Evolutionary conservation across 1,139 yeast genomes (phyloP).

Genomic region (Magnusiomyces sp.): DNA sequence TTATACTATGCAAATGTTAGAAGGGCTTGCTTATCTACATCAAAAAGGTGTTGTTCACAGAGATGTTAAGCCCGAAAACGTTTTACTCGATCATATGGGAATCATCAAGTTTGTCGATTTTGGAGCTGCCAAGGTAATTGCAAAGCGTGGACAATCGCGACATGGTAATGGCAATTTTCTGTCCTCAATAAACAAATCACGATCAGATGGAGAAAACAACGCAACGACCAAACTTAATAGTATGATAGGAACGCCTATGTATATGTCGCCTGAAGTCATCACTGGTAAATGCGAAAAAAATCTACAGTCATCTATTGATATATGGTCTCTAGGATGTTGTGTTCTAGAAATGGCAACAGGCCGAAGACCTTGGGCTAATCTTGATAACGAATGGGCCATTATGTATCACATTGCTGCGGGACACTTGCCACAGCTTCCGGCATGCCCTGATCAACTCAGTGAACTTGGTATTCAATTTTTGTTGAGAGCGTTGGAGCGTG

Average conservation of each 20-base stretch:
- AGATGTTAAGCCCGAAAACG: conserved; percentile 93
- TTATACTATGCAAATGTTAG: conserved; percentile 85
- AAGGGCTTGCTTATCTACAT: conserved; percentile 90
- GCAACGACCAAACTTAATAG: conserved; percentile 32
- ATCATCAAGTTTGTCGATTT: conserved; percentile 92
- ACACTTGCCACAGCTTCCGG: conserved; percentile 78
- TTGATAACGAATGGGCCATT: conserved; percentile 96
- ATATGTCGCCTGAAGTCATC: conserved; percentile 96
- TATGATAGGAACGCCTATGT: conserved; percentile 97
- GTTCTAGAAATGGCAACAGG: conserved; percentile 86
- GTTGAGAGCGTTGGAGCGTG: conserved; percentile 70
- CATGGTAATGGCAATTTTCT: too few species aligned
- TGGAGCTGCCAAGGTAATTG: conserved; percentile 95
- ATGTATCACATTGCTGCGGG: conserved; percentile 98
- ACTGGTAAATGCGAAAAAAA: conserved; percentile 59
- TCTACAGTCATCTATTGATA: conserved; percentile 56
- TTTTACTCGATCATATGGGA: conserved; percentile 83
- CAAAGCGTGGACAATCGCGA: conserved; percentile 49
- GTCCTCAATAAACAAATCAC: too few species aligned
- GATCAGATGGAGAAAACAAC: too few species aligned
- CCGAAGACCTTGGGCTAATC: conserved; percentile 51
- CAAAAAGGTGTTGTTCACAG: conserved; percentile 95
- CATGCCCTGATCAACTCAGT: conserved; percentile 61
- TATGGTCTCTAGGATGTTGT: conserved; percentile 83
- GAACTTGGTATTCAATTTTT: conserved; percentile 64